Percentiles rank a stretch among this genome's conserved stretches.
These are phyloP conservation scores for Lithocarpus polystachyus DNA, from an alignment of 306 rosid genomes.

Conservation along the genomic window DNA sequence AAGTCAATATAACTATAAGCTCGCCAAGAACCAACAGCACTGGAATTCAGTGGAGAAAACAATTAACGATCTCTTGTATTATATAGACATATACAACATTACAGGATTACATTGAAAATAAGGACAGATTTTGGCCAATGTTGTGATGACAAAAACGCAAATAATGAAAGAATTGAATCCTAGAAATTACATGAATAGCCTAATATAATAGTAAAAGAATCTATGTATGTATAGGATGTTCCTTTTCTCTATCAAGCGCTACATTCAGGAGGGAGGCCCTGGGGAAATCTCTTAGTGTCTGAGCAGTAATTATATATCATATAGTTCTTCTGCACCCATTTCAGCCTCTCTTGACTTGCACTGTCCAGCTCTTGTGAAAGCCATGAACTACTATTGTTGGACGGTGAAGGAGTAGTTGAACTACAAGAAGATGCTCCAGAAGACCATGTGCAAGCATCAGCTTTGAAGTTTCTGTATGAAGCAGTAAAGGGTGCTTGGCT, in stretches of 20 bases:
- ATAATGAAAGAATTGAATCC: slow-evolving; percentile 25
- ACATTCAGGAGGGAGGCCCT: slow-evolving; percentile 39
- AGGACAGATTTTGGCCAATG: not conserved
- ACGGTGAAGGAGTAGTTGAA: not conserved
- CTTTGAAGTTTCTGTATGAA: slow-evolving; percentile 57
- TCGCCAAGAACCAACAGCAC: not conserved
- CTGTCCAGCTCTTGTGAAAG: slow-evolving; percentile 36
- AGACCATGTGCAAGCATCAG: slow-evolving; percentile 45
- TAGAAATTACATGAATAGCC: not conserved
- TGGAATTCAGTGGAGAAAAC: not conserved
- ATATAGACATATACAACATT: not conserved
- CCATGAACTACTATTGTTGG: slow-evolving; percentile 18
- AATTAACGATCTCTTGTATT: slow-evolving; percentile 7
- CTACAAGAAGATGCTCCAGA: slow-evolving; percentile 46
- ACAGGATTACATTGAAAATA: not conserved
- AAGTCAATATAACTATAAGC: no score
- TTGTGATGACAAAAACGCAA: not conserved
- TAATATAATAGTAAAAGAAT: not conserved
- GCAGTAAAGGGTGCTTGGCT: slow-evolving; percentile 59
- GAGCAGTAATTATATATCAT: slow-evolving; percentile 70
- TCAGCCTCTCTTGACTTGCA: slow-evolving; percentile 25
- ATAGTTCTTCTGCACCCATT: slow-evolving; percentile 55
- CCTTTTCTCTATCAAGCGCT: not conserved
- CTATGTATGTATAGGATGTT: not conserved
- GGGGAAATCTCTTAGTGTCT: slow-evolving; percentile 43